Base-by-base conservation (phyloP, 371 early-diverging fungal species). In the Circinella umbellata region DNA sequence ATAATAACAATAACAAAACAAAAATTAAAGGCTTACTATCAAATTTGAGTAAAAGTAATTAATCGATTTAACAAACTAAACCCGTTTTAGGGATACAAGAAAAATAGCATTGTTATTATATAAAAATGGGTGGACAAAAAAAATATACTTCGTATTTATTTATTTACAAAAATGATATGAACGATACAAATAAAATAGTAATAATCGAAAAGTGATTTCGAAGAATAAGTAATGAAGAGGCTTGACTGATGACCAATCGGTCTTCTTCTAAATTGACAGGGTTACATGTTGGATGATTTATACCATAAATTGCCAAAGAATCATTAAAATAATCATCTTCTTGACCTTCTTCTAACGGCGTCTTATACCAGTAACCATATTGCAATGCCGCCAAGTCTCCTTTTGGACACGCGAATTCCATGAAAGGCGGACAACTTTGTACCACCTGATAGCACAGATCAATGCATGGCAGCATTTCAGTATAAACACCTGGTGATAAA, bases 401-500 rank as follows among this genome's bases (percentile, higher is more conserved):
- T 15, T 63, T 66, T 9, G 91, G 91, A 66, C 91, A 91, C 17
- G 63, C 77, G 71, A 91, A 91, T 35, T 83, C 77, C 64, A 91
- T 72, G 65, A 82, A 86, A 39, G 86, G 82, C 42, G 91, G 91
- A 71, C 91, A 91, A 55, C 89, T 87, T 75, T 88, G 89, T 0
- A 89, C 88, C 1, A 89, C 86, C 63, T 83, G 81, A 71, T 85
- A 89, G 63, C 91, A 91, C 15, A 91, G 78, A 74, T 89, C 88
- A 61, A 87, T 82, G 60, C 91, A 91, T 15, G 91, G 91, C 55
- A 88, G 65, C 13, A 89, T 65, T 63, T 90, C 90, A 3, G 77
- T 84, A 81, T 82, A 90, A 18, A 72, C 71, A 2, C 82, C 82
- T 1, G 88, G 88, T 0, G 75, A 68, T 38, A 80, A 63, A 1